Percentiles rank a stretch among this genome's conserved stretches.
Conservation (phyloP, 805 yeast species). For the Candida namnaoensis region DNA sequence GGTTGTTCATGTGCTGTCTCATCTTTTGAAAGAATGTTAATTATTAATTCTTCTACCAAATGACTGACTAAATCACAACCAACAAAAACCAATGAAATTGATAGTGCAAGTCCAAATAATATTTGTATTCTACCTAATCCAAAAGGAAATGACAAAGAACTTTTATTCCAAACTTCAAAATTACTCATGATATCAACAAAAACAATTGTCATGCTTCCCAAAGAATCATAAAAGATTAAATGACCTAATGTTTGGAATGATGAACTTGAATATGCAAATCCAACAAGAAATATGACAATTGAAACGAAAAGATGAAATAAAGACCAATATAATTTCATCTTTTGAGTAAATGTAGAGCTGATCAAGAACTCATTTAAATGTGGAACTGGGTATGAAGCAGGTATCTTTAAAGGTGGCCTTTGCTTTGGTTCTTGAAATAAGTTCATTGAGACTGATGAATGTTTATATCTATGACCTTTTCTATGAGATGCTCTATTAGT, state of each 20-base stretch:
- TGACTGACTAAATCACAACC: slow-evolving; percentile 88
- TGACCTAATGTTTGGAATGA: slow-evolving; percentile 77
- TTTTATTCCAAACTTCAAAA: slow-evolving; percentile 83
- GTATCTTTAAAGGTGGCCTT: slow-evolving; percentile 68
- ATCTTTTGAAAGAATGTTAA: slow-evolving; percentile 17
- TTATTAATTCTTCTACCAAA: slow-evolving; percentile 66
- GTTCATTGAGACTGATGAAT: slow-evolving; percentile 93
- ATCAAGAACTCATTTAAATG: slow-evolving; percentile 47
- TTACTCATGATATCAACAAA: slow-evolving; percentile 78
- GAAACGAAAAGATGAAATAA: slow-evolving; percentile 47
- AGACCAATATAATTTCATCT: slow-evolving; percentile 51
- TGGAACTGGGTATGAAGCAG: slow-evolving; percentile 45
- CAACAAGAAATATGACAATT: slow-evolving; percentile 46
- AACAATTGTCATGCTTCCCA: slow-evolving; percentile 64
- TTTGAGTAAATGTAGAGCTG: slow-evolving; percentile 53
- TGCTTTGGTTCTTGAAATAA: slow-evolving; percentile 88
- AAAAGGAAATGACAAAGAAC: slow-evolving; percentile 81
- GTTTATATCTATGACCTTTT: slow-evolving; percentile 92
- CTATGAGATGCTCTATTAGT: slow-evolving; percentile 56
- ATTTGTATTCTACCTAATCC: slow-evolving; percentile 92
- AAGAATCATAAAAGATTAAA: slow-evolving; percentile 76
- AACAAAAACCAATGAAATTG: slow-evolving; percentile 80
- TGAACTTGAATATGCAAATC: slow-evolving; percentile 46
- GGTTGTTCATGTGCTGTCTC: slow-evolving; percentile 4
- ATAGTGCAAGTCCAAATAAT: slow-evolving; percentile 76